These are phyloP conservation scores for Pilobolus umbonatus DNA, from an alignment of 192 early-diverging fungal species.

Conservation along the genomic window DNA sequence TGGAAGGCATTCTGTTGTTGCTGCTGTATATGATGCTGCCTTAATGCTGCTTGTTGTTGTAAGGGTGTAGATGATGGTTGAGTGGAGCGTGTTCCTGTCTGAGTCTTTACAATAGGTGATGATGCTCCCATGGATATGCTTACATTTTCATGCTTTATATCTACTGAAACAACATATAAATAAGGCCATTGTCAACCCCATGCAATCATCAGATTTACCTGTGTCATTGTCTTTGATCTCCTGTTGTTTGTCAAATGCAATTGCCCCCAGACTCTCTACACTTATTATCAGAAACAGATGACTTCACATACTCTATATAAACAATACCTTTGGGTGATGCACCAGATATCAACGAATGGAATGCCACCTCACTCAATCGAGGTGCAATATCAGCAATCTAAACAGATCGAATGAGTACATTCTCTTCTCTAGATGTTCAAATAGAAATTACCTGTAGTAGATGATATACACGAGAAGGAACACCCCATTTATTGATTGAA, in stretches of 20 bases:
- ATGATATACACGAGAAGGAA: conserved; percentile 16
- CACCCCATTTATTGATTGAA: conserved; percentile 14
- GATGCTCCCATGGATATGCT: neutral
- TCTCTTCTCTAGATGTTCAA: neutral
- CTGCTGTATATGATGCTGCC: conserved; percentile 5
- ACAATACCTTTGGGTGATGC: conserved; percentile 9
- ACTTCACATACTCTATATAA: neutral
- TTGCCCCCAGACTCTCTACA: conserved; percentile 14
- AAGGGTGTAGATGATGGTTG: neutral
- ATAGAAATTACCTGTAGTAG: conserved; percentile 11
- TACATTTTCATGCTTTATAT: neutral
- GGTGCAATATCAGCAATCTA: conserved; percentile 11
- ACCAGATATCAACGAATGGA: conserved; percentile 13
- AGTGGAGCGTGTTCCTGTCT: neutral
- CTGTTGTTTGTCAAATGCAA: conserved; percentile 6
- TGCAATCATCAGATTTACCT: neutral
- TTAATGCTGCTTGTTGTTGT: conserved; percentile 9
- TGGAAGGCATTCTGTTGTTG: neutral
- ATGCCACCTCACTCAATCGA: conserved; percentile 7
- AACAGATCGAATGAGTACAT: neutral
- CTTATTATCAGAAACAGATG: no score
- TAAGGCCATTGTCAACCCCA: neutral
- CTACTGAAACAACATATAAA: neutral
- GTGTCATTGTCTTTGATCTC: neutral
- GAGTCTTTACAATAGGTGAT: conserved; percentile 20